A percentile compares a stretch with the other conserved stretches of the same genome.
These are phyloP conservation scores for Albifimbria verrucaria DNA, from an alignment of 2,329 filamentous ascomycete genomes.

Conservation along the genomic window DNA sequence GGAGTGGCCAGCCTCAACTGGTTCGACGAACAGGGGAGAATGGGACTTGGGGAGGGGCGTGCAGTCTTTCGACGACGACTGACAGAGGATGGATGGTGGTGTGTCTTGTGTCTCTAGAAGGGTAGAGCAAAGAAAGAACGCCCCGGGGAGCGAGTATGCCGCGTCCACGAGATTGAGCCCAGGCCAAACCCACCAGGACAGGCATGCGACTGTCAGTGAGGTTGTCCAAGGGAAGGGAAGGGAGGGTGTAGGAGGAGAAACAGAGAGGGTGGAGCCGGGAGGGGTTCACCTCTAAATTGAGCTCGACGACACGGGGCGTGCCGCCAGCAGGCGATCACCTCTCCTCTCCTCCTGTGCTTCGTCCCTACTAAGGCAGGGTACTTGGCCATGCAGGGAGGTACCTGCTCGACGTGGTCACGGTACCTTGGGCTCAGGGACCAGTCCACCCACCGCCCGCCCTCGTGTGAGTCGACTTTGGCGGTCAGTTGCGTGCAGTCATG, in stretches of 20 bases:
- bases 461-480: not conserved
- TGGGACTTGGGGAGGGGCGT: not conserved
- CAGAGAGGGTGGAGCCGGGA: not conserved
- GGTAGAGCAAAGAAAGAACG: no score
- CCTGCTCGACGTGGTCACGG: not conserved
- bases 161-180: not conserved
- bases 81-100: not conserved
- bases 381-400: no score
- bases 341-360: no score
- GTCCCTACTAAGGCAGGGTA: no score
- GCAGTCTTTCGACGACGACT: not conserved
- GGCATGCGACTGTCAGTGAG: not conserved
- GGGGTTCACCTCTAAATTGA: constrained; percentile 2
- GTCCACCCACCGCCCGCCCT: not conserved
- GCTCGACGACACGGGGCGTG: constrained; percentile 1
- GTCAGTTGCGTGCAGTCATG: not conserved
- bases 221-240: not conserved
- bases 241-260: not conserved
- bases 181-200: not conserved
- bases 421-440: not conserved
- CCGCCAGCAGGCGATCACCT: not conserved
- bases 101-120: not conserved
- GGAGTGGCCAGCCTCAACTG: constrained; percentile 1
- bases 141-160: no score
- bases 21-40: not conserved